A percentile compares a stretch with the other conserved stretches of the same genome.
phyloP scores from a whole-genome alignment of 2,329 filamentous ascomycete genomes.

The Penicillium sp. region DNA sequence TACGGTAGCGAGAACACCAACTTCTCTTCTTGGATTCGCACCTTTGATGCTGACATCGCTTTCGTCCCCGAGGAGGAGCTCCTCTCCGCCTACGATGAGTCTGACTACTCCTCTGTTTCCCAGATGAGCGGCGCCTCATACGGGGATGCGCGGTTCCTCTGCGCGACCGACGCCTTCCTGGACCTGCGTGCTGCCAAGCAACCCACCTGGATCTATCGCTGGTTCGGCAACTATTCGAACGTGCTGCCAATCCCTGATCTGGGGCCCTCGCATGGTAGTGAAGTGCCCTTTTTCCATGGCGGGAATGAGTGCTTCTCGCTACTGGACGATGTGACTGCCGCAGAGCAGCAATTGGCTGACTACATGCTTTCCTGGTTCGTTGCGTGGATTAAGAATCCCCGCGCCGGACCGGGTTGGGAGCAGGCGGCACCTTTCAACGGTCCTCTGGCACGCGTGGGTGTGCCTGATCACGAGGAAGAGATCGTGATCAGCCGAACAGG shows the following conservation, averaged over 20 bases:
- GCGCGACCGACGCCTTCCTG: constrained; percentile 21
- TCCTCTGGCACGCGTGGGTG: constrained; percentile 21
- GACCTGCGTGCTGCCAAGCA: constrained; percentile 20
- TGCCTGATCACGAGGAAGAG: constrained; percentile 18
- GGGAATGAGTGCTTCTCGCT: constrained; percentile 25
- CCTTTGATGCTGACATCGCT: constrained; percentile 23
- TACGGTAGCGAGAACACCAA: constrained; percentile 22
- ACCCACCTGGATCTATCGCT: constrained; percentile 26
- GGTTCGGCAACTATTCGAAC: constrained; percentile 26
- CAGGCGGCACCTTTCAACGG: constrained; percentile 17
- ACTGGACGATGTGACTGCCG: constrained; percentile 16
- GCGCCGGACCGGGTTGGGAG: constrained; percentile 21
- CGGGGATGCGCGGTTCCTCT: constrained; percentile 26
- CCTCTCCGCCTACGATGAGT: constrained; percentile 15
- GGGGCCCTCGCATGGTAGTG: constrained; percentile 22
- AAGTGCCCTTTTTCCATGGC: constrained; percentile 28
- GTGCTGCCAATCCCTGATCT: constrained; percentile 15
- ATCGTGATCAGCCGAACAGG: constrained; percentile 19
- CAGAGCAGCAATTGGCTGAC: constrained; percentile 21
- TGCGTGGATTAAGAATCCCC: constrained; percentile 23
- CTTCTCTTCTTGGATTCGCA: constrained; percentile 22
- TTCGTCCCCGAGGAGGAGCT: constrained; percentile 18
- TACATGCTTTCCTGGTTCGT: constrained; percentile 26
- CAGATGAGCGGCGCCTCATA: constrained; percentile 25
- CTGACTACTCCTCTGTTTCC: constrained; percentile 20